A percentile compares a stretch with the other conserved stretches of the same genome.
phyloP scores from a whole-genome alignment of 352 stramenopile genomes.

The Phytopythium kandeliae region DNA sequence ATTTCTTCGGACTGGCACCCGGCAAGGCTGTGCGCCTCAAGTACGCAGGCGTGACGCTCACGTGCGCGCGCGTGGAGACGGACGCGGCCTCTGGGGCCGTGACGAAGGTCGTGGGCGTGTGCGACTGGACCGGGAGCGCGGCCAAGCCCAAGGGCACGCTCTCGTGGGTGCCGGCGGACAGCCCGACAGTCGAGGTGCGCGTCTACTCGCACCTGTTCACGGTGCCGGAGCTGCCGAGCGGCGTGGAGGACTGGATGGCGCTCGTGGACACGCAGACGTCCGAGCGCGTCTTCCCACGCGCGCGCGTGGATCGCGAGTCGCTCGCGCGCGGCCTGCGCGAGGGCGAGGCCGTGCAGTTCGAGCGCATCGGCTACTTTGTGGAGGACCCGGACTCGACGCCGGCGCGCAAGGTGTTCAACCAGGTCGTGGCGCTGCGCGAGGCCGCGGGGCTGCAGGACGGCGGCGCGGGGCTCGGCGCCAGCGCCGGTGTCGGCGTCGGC shows the following conservation, averaged over 20 bases:
- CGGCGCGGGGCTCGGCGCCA: slow-evolving; percentile 7
- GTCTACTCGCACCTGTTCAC: slow-evolving; percentile 98
- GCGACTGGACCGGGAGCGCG: slow-evolving; percentile 60
- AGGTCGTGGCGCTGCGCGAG: slow-evolving; percentile 95
- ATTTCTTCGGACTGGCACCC: slow-evolving; percentile 95
- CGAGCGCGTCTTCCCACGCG: slow-evolving; percentile 76
- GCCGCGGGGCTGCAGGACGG: slow-evolving; percentile 32
- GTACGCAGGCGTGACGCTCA: slow-evolving; percentile 91
- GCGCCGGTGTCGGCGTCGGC: too few relatives aligned
- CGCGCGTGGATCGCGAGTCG: slow-evolving; percentile 86
- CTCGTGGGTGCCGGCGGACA: slow-evolving; percentile 92
- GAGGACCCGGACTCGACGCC: slow-evolving; percentile 92
- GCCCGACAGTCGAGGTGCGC: slow-evolving; percentile 86
- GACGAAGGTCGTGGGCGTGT: slow-evolving; percentile 51
- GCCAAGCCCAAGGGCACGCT: slow-evolving; percentile 94
- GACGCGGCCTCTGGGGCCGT: slow-evolving; percentile 39
- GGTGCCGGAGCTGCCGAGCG: slow-evolving; percentile 74
- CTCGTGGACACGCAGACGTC: slow-evolving; percentile 85
- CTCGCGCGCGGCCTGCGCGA: slow-evolving; percentile 37
- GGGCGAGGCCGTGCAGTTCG: slow-evolving; percentile 93
- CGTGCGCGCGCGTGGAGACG: slow-evolving; percentile 87
- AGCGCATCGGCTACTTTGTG: slow-evolving; percentile 98
- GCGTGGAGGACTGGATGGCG: slow-evolving; percentile 67
- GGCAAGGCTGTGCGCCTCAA: slow-evolving; percentile 96
- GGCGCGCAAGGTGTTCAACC: slow-evolving; percentile 94